Base-by-base conservation (phyloP, 768 basidiomycete genomes). In the Crucibulum laeve region DNA sequence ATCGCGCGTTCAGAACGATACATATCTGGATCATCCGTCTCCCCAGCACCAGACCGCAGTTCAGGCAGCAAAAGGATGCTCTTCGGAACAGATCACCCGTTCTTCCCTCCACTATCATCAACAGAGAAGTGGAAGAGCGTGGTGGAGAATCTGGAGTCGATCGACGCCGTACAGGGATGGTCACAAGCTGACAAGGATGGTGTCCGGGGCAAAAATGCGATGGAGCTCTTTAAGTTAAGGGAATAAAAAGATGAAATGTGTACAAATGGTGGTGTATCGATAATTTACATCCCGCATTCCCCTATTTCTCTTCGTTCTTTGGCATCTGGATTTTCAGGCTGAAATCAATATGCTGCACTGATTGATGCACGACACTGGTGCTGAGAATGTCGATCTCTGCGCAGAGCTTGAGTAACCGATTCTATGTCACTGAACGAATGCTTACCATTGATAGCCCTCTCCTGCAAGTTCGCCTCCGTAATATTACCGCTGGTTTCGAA, bases 401-500 rank as follows among this genome's bases (percentile, higher is more conserved):
- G 35, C 24, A 34, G 23, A 11, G n/a, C 25, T 44, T 21, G 10
- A 25, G 26, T 26, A 42, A 40, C 10, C 19, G 17, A 24, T 23
- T 22, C 14, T 11, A 5, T 17, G 23, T 5, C 38, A n/a, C n/a
- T n/a, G n/a, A n/a, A n/a, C n/a, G n/a, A n/a, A n/a, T 21, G 62
- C 80, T 55, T 51, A 92, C 94, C 91, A 45, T 87, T 82, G 50
- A 90, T 84, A 5, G 91, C 82, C 44, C 90, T 71, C 51, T 83
- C 83, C 44, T 77, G 77, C 49, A 97, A 62, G 57, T 97, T 95
- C 10, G 69, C 67, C 63, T 95, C 92, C 14, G 93, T 95, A 53
- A 98, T 90, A 40, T 91, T 92, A 3, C 96, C 96, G 57, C 91
- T 95, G 21, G 89, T 89, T 67, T 99, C 96, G 38, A 99, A 78